Conservation (phyloP, 768 basidiomycete species). For the Plicaturopsis crispa region DNA sequence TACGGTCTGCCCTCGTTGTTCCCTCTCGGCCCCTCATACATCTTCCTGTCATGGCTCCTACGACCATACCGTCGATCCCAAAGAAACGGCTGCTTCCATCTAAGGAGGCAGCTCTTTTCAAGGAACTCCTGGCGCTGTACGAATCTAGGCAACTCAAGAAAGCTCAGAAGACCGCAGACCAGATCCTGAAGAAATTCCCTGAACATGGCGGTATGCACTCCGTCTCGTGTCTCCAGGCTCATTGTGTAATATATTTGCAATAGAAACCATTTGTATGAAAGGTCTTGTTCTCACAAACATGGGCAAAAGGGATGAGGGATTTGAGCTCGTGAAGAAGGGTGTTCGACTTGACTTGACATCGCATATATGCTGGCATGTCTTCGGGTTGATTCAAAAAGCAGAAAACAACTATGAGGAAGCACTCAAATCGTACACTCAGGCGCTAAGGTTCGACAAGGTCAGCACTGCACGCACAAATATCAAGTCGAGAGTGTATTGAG, state of each 20-base stretch:
- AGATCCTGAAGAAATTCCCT: slow-evolving; percentile 91
- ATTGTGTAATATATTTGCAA: slow-evolving; percentile 3
- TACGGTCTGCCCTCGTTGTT: no score
- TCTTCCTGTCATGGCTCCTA: slow-evolving; percentile 4
- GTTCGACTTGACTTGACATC: slow-evolving; percentile 74
- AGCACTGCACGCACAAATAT: no score
- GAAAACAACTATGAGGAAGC: slow-evolving; percentile 96
- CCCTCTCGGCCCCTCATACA: not conserved
- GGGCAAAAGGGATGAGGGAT: slow-evolving; percentile 74
- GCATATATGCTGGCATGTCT: slow-evolving; percentile 98
- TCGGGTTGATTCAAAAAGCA: slow-evolving; percentile 89
- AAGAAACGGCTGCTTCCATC: slow-evolving; percentile 58
- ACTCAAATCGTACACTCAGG: slow-evolving; percentile 86
- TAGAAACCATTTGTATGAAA: slow-evolving; percentile 96
- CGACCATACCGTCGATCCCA: slow-evolving; percentile 16
- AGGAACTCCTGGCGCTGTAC: slow-evolving; percentile 79
- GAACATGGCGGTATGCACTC: slow-evolving; percentile 85
- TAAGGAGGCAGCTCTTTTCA: slow-evolving; percentile 83
- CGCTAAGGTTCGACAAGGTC: slow-evolving; percentile 85
- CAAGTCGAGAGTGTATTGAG: no score
- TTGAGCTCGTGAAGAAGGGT: slow-evolving; percentile 80
- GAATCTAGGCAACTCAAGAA: slow-evolving; percentile 87
- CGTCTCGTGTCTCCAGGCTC: slow-evolving; percentile 1
- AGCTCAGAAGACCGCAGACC: slow-evolving; percentile 84
- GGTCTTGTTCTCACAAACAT: slow-evolving; percentile 80